phyloP scores from a whole-genome alignment of 176 grass and related monocot genomes.

The Melocanna baccifera region DNA sequence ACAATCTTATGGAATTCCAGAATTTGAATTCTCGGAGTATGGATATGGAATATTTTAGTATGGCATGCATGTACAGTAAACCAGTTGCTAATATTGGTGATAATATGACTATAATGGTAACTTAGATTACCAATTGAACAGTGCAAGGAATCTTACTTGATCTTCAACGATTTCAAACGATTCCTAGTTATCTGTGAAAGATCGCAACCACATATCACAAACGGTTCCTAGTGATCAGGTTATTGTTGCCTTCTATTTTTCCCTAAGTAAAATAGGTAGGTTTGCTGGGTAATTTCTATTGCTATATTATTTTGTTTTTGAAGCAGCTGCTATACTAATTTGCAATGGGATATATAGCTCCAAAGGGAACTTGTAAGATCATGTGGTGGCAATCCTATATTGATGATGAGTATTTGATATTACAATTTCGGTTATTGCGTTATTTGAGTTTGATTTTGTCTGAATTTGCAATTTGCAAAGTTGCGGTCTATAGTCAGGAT shows the following conservation, averaged over 20 bases:
- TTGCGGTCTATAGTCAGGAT: too few relatives aligned
- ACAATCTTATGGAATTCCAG: too few relatives aligned
- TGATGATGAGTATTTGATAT: too few relatives aligned
- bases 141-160: background rate
- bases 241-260: background rate
- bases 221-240: background rate
- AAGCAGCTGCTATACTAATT: background rate
- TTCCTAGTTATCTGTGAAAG: background rate
- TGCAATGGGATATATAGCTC: background rate
- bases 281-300: background rate
- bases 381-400: too few relatives aligned
- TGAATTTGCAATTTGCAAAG: too few relatives aligned
- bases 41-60: background rate
- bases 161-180: background rate
- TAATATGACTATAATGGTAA: background rate
- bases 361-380: too few relatives aligned
- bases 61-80: background rate
- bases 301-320: background rate
- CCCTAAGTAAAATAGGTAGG: background rate
- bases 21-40: background rate
- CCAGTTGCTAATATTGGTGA: background rate
- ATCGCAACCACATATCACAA: background rate
- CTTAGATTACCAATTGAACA: background rate
- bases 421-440: too few relatives aligned
- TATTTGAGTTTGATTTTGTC: too few relatives aligned